Conservation (phyloP, 345 rosid genomes). For the Hevea brasiliensis region DNA sequence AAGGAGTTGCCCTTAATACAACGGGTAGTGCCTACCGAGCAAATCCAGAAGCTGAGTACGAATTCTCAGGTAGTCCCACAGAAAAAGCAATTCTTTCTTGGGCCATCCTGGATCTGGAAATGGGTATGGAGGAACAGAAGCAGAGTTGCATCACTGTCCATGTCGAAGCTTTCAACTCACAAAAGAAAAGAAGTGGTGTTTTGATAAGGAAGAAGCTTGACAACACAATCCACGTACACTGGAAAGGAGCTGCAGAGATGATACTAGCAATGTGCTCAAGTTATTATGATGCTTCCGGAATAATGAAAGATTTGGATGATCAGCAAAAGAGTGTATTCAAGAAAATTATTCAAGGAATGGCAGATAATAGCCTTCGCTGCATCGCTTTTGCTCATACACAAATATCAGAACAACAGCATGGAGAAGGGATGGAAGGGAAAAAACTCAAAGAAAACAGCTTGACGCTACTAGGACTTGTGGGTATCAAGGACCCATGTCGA, state of each 20-base stretch:
- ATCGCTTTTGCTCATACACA: slow-evolving; percentile 66
- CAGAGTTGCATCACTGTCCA: slow-evolving; percentile 43
- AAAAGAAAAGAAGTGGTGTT: slow-evolving; percentile 70
- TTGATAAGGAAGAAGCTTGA: slow-evolving; percentile 40
- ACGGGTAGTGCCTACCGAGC: slow-evolving; percentile 50
- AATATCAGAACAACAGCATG: slow-evolving; percentile 26
- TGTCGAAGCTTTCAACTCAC: slow-evolving; percentile 71
- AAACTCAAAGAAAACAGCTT: slow-evolving; percentile 44
- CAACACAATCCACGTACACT: slow-evolving; percentile 48
- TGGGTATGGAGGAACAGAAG: slow-evolving; percentile 36
- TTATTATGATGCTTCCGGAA: slow-evolving; percentile 55
- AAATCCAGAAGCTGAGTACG: slow-evolving; percentile 34
- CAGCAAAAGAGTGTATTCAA: slow-evolving; percentile 35
- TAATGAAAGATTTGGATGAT: slow-evolving; percentile 28
- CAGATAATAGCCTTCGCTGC: slow-evolving; percentile 66
- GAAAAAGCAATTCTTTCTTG: slow-evolving; percentile 77
- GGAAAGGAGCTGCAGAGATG: slow-evolving; percentile 89
- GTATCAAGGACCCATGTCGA: slow-evolving; percentile 73
- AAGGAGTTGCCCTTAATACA: slow-evolving; percentile 69
- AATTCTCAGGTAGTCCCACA: slow-evolving; percentile 66
- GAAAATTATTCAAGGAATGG: slow-evolving; percentile 59
- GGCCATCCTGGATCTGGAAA: slow-evolving; percentile 55
- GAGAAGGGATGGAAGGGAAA: slow-evolving; percentile 13
- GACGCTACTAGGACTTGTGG: slow-evolving; percentile 61
- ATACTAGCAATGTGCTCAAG: slow-evolving; percentile 62